Evolutionary conservation across 805 yeast species (phyloP).

Genomic region (Metschnikowia chrysomelidarum): DNA sequence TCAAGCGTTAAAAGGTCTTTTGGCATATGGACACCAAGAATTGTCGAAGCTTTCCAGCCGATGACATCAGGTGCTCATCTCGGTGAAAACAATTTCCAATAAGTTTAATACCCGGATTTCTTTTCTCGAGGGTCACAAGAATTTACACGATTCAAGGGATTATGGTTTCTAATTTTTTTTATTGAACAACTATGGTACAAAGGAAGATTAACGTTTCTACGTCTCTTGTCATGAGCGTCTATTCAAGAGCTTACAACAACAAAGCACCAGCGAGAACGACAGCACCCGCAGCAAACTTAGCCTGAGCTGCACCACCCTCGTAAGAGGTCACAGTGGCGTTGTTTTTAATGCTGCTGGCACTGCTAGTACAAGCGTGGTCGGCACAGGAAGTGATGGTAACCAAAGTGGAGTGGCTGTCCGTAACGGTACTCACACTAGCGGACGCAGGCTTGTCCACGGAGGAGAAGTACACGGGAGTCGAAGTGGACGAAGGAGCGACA

Average conservation of each 20-base stretch:
- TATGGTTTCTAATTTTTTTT: too few species aligned
- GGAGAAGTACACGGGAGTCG: constrained; percentile 11
- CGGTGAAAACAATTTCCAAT: too few species aligned
- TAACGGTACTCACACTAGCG: constrained; percentile 17
- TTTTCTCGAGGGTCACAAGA: too few species aligned
- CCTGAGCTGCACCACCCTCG: constrained; percentile 16
- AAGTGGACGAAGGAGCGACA: background rate
- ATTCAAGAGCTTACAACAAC: constrained; percentile 13
- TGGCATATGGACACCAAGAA: too few species aligned
- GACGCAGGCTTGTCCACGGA: constrained; percentile 10
- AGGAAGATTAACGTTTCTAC: too few species aligned
- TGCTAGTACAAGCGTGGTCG: constrained; percentile 15
- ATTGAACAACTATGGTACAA: too few species aligned
- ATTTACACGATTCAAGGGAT: too few species aligned
- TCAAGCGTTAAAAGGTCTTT: too few species aligned
- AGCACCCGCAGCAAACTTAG: constrained; percentile 18
- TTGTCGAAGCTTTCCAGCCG: too few species aligned
- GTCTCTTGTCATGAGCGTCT: too few species aligned
- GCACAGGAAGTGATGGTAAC: constrained; percentile 27
- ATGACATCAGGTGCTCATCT: too few species aligned
- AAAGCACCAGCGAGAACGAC: constrained; percentile 16
- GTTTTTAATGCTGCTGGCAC: background rate
- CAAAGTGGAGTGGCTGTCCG: constrained; percentile 22
- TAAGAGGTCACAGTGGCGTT: constrained; percentile 7
- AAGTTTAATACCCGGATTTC: too few species aligned